A percentile compares a stretch with the other conserved stretches of the same genome.
Conservation (phyloP, 495 filamentous ascomycete genomes). For the Bacidia rubella region DNA sequence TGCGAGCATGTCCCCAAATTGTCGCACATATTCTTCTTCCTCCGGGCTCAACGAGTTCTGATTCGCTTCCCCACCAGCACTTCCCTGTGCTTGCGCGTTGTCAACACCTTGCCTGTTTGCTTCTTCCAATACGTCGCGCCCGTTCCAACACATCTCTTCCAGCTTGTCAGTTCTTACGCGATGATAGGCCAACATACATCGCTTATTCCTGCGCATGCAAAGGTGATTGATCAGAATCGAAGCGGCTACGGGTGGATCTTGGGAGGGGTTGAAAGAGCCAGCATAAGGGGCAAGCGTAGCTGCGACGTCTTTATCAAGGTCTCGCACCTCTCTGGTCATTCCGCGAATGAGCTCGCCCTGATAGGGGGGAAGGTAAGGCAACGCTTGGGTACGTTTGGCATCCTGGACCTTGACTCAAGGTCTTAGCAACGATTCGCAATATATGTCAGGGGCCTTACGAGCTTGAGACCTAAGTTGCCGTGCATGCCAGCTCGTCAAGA, state of each 20-base stretch:
- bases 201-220: conserved; percentile 91
- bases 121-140: conserved; percentile 60
- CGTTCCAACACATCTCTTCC: conserved; percentile 88
- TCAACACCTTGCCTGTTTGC: conserved; percentile 19
- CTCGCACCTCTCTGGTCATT: conserved; percentile 82
- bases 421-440: conserved; percentile 1
- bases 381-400: conserved; percentile 86
- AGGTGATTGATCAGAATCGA: conserved; percentile 85
- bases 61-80: conserved; percentile 30
- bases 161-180: conserved; percentile 78
- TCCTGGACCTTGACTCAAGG: conserved; percentile 63
- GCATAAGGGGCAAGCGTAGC: conserved; percentile 69
- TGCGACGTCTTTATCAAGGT: conserved; percentile 81
- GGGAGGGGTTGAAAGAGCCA: conserved; percentile 71
- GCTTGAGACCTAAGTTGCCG: conserved; percentile 18
- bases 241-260: conserved; percentile 73
- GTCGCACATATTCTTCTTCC: conserved; percentile 90
- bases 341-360: conserved; percentile 83
- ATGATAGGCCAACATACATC: conserved; percentile 91
- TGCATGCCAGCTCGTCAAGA: conserved; percentile 9
- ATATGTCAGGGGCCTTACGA: conserved; percentile 19
- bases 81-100: conserved; percentile 10
- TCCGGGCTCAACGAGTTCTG: conserved; percentile 85
- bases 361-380: conserved; percentile 80
- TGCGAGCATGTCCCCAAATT: conserved; percentile 82